Evolutionary conservation across 345 rosid species (phyloP), one percentile per base, ranked within the genome.

Genomic region (Excoecaria agallocha): DNA sequence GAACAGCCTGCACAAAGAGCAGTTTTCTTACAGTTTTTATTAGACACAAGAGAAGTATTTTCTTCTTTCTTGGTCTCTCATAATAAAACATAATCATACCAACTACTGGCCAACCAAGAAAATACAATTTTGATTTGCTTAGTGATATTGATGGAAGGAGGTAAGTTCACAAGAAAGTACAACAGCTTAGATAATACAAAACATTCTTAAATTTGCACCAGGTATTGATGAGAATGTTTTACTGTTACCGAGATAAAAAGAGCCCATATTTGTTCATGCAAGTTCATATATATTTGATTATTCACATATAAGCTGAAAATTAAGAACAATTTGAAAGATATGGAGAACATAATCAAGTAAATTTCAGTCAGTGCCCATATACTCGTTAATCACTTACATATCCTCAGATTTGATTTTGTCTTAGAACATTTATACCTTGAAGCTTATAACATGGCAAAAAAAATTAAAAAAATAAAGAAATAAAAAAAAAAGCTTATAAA

Each of bases 1-100:
- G 80, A 78, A 87, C 54, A 12, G 98, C 98, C 98, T 94, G 96
- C 68, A 78, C n/a, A 46, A 19, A 65, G 17, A 54, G 10, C 25
- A 76, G 8, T 13, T 19, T 19, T 45, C 38, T 38, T 16, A 66
- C 22, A 68, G 54, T 39, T 43, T 57, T 59, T 20, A 35, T 24
- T 13, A 9, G 30, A 51, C 1, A 1, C 48, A 3, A 2, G 19
- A 30, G 41, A 45, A 45, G 38, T 6, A 20, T 59, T 12, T 22
- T 16, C 41, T 66, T 25, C 35, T 22, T 12, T 48, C 45, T 43
- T 71, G 9, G 45, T 16, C 13, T 0, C 57, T 6, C 62, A 30
- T 19, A n/a, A 5, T 43, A 55, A 46, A 38, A 66, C 9, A 54
- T 54, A 22, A 3, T 41, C 57, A 45, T 8, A 35, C 30, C 58